Evolutionary conservation across 2,329 filamentous ascomycete genomes (phyloP), one percentile per base, ranked within the genome.

Genomic region (Neurospora crassa): DNA sequence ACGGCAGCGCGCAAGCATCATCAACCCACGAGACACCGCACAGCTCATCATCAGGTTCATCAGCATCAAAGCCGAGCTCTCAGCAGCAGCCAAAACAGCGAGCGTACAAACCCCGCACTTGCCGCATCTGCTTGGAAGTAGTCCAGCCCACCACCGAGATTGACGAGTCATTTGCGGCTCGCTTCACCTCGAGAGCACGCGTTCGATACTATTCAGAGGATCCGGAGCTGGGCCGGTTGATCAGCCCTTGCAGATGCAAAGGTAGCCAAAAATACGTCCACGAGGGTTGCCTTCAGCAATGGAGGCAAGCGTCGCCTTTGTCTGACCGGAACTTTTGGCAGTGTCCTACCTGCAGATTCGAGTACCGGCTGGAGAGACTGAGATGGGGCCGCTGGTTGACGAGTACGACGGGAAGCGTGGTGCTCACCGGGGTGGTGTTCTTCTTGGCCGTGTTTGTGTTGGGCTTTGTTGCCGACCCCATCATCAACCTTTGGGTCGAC

Each of bases 201-300:
- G 77, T 80, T 8, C 80, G 79, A 24, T 97, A 97, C 78, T 86
- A 90, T 69, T 94, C 92, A 34, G 88, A 92, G 73, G 92, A 93
- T 74, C 86, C 89, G 7, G 86, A 90, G 74, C 86, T 91, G 40
- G 93, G 93, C 47, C 90, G 93, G 69, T 84, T 99, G 40, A 87
- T 98, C 76, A 91, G 92, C 70, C 96, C 96, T 43, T 99, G 96
- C 85, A 90, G 91, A 82, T 99, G 96, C 86, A 96, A 93, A 82
- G 96, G 96, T 69, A 93, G 92, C 47, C 92, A 95, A 76, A 92
- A 92, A 82, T 97, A 97, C 81, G 94, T 98, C 34, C 96, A 99
- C 80, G 93, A 97, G 80, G 91, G 90, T 40, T 99, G 96, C 78
- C 85, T 99, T 68, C 89, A 92, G 77, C 85, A 88, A 12, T 98